A percentile compares a stretch with the other conserved stretches of the same genome.
These are phyloP conservation scores for Diaporthe batatas DNA, from an alignment of 2,329 filamentous ascomycete species.

Conservation along the genomic window DNA sequence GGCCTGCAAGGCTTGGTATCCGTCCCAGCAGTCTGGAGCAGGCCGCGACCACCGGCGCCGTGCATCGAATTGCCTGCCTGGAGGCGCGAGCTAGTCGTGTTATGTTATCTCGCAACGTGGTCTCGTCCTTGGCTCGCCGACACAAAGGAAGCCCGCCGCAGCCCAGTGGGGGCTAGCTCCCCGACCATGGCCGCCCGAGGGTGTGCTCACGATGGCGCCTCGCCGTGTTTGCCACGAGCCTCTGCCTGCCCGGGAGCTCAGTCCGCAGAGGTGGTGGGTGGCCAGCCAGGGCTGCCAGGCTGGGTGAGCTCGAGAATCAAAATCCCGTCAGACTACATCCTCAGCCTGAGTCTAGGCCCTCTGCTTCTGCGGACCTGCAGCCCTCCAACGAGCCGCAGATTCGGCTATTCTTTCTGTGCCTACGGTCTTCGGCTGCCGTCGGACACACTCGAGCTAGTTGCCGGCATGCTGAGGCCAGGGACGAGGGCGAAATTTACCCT, in stretches of 20 bases:
- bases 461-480: slow-evolving; percentile 26
- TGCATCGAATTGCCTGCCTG: slow-evolving; percentile 31
- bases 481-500: slow-evolving; percentile 10
- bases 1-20: slow-evolving; percentile 16
- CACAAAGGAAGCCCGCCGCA: background rate
- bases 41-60: slow-evolving; percentile 28
- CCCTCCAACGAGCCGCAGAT: background rate
- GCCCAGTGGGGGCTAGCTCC: slow-evolving; percentile 29
- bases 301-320: slow-evolving; percentile 1
- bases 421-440: slow-evolving; percentile 6
- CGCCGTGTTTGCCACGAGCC: slow-evolving; percentile 25
- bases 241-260: slow-evolving; percentile 18
- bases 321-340: slow-evolving; percentile 4
- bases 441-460: slow-evolving; percentile 33
- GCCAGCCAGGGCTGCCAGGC: too few relatives aligned
- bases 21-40: slow-evolving; percentile 39
- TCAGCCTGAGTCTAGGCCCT: slow-evolving; percentile 23
- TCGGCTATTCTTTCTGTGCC: slow-evolving; percentile 34
- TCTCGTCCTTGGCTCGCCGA: slow-evolving; percentile 15
- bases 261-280: background rate
- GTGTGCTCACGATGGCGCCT: slow-evolving; percentile 14
- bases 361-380: slow-evolving; percentile 24
- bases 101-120: slow-evolving; percentile 21
- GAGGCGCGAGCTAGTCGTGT: slow-evolving; percentile 1
- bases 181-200: background rate